Percentiles rank a stretch among this genome's conserved stretches.
These are phyloP conservation scores for Pestalotiopsis sp. DNA, from an alignment of 2,329 filamentous ascomycete species.

Conservation along the genomic window DNA sequence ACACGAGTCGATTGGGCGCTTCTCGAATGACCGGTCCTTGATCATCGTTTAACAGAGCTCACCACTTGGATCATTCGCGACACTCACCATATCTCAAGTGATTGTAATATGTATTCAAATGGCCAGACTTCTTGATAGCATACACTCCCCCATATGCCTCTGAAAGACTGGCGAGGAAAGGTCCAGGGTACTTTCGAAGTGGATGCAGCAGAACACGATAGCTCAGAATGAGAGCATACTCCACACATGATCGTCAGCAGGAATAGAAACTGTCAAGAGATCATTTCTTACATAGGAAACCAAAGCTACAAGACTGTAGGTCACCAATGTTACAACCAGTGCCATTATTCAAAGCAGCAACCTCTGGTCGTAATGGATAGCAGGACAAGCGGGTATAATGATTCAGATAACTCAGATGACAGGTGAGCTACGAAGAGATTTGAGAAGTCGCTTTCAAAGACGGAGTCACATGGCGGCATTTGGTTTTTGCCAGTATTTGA, in stretches of 20 bases:
- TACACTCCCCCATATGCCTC: background rate
- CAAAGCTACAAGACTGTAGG: background rate
- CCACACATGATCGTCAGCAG: background rate
- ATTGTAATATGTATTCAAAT: background rate
- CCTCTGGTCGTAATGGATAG: too few relatives aligned
- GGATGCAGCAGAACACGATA: slow-evolving; percentile 1
- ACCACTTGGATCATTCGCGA: background rate
- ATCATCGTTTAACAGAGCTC: background rate
- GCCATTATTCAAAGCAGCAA: too few relatives aligned
- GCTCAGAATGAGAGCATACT: background rate
- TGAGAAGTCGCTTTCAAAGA: too few relatives aligned
- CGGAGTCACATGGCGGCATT: too few relatives aligned
- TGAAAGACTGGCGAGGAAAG: background rate
- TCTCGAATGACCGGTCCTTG: slow-evolving; percentile 19
- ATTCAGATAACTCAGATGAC: too few relatives aligned
- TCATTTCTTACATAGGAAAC: background rate
- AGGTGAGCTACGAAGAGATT: too few relatives aligned
- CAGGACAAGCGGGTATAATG: too few relatives aligned
- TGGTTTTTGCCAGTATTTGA: too few relatives aligned
- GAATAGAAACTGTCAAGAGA: background rate
- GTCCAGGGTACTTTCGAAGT: background rate
- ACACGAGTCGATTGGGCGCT: slow-evolving; percentile 23
- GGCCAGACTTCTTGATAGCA: background rate
- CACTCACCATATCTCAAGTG: slow-evolving; percentile 11
- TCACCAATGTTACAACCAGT: too few relatives aligned